phyloP scores from a whole-genome alignment of 2,329 filamentous ascomycete species.

The Calonectria henricotiae region DNA sequence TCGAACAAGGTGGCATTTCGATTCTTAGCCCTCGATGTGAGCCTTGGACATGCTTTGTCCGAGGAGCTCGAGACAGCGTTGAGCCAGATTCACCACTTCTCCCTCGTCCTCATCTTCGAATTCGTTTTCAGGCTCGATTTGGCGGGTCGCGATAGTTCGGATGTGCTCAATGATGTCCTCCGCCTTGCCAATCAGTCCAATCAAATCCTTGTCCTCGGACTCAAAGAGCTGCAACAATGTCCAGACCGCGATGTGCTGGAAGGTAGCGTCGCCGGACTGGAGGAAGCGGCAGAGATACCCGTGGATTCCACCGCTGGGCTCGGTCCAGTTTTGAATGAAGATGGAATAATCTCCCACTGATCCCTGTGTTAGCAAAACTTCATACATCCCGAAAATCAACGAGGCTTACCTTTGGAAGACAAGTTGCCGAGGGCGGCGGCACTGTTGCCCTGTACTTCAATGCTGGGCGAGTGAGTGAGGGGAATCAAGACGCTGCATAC shows the following conservation, averaged over 20 bases:
- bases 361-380: conserved; percentile 30
- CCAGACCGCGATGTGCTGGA: conserved; percentile 99
- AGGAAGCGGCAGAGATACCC: conserved; percentile 95
- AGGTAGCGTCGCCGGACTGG: conserved; percentile 94
- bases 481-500: conserved; percentile 98
- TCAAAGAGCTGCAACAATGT: conserved; percentile 95
- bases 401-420: conserved; percentile 88
- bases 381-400: not conserved
- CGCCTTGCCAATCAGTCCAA: conserved; percentile 89
- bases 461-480: conserved; percentile 93
- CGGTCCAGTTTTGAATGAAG: conserved; percentile 94
- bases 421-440: conserved; percentile 95
- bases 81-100: conserved; percentile 92
- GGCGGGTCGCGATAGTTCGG: conserved; percentile 90
- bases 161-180: conserved; percentile 95
- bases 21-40: conserved; percentile 82
- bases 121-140: conserved; percentile 89
- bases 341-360: conserved; percentile 96
- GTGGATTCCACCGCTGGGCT: conserved; percentile 94
- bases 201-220: conserved; percentile 92
- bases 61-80: conserved; percentile 89
- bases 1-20: conserved; percentile 1
- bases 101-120: conserved; percentile 92
- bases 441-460: conserved; percentile 98
- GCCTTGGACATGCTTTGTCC: conserved; percentile 83